A percentile compares a stretch with the other conserved stretches of the same genome.
phyloP scores from a whole-genome alignment of 352 stramenopile species.

The Globisporangium lucens region DNA sequence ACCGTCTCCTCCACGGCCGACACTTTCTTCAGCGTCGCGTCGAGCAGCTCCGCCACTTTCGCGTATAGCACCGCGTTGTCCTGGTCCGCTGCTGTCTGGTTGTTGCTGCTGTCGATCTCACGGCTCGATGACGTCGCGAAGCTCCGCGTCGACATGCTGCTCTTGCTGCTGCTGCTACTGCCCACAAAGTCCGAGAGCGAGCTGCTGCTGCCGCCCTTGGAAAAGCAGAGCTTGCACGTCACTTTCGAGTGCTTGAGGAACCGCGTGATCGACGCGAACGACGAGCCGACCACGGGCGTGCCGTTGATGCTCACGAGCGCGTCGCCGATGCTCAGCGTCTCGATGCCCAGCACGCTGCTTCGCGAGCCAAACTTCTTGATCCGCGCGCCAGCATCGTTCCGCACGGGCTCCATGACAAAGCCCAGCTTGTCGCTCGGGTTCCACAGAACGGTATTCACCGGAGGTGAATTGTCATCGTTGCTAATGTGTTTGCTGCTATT shows the following conservation, averaged over 20 bases:
- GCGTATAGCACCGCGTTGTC: conserved; percentile 47
- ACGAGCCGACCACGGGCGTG: conserved; percentile 45
- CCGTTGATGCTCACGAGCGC: conserved; percentile 79
- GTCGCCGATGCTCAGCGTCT: conserved; percentile 52
- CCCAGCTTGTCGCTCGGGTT: conserved; percentile 76
- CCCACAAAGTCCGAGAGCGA: conserved; percentile 5
- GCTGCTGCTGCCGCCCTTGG: conserved; percentile 16
- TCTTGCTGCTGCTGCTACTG: conserved; percentile 8
- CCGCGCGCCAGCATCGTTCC: conserved; percentile 45
- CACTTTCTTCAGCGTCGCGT: conserved; percentile 74
- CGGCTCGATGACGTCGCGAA: background rate
- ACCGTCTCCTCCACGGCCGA: conserved; percentile 71
- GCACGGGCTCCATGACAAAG: conserved; percentile 48
- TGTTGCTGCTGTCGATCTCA: conserved; percentile 15
- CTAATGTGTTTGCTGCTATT: conserved; percentile 12
- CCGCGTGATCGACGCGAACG: conserved; percentile 63
- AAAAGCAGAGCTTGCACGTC: conserved; percentile 74
- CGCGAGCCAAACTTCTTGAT: conserved; percentile 67
- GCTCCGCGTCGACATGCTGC: conserved; percentile 12
- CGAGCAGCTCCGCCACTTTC: conserved; percentile 68
- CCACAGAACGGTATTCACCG: conserved; percentile 58
- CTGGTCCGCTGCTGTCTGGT: conserved; percentile 27
- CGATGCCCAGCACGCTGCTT: conserved; percentile 69
- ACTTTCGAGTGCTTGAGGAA: conserved; percentile 80
- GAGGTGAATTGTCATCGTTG: conserved; percentile 15